Evolutionary conservation across 306 rosid genomes (phyloP), one percentile per base, ranked within the genome.

Genomic region (Cicer cuneatum): DNA sequence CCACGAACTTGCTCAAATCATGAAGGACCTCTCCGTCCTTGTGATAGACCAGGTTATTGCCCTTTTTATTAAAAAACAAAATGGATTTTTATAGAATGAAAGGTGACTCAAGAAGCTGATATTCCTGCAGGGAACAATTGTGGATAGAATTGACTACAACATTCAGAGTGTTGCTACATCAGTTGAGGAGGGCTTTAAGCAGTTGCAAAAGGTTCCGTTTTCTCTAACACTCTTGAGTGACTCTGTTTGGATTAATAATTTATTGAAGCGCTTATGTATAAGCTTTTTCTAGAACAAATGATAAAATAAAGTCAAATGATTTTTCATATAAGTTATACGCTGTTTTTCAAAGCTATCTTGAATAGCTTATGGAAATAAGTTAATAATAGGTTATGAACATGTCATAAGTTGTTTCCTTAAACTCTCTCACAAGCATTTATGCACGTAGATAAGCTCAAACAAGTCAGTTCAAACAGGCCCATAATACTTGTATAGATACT

Each of bases 71-170:
- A 29, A 33, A 64, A 41, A 16, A 18, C 5, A 59, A 53, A 29
- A 72, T 79, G 58, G 53, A 79, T 56, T 77, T 42, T 21, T 21
- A 43, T n/a, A 11, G 48, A 78, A 63, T 49, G 74, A 53, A 71
- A 66, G 49, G 51, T 82, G 80, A 80, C 70, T 75, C 66, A 75
- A 41, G 43, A 77, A 84, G 73, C 81, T 73, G 57, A 67, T 75
- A 53, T 80, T 77, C 68, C 33, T 77, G 76, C 89, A 91, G 97
- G 97, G 93, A 66, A 89, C 97, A 24, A 91, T 91, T 43, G 93
- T 91, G 46, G 97, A 91, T 81, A 88, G 97, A 75, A 89, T 90
- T 47, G 92, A 90, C 88, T 86, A 89, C 87, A 89, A 90, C 72
- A 87, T 89, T 79, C 97, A 90, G 83, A 84, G 65, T 82, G 93